Evolutionary conservation across 1,284 basidiomycete species (phyloP).

Genomic region (Inonotus obliquus): DNA sequence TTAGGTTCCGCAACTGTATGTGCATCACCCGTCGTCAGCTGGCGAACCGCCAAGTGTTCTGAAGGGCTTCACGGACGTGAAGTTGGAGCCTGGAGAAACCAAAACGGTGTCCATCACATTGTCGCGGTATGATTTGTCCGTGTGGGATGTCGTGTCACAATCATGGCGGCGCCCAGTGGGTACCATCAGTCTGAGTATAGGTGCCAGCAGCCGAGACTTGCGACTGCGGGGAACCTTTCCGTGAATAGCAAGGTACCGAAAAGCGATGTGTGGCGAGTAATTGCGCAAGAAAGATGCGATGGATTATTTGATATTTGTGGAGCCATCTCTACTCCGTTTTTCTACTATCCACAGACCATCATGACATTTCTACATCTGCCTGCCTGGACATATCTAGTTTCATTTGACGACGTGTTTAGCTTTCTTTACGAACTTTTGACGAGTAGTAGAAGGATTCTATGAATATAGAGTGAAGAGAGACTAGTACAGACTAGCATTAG

Average conservation of each 20-base stretch:
- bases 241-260: background rate
- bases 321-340: background rate
- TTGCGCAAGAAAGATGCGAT: background rate
- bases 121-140: conserved; percentile 39
- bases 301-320: background rate
- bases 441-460: too few relatives aligned
- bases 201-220: conserved; percentile 49
- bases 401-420: too few relatives aligned
- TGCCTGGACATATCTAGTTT: too few relatives aligned
- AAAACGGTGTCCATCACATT: conserved; percentile 35
- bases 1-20: conserved; percentile 42
- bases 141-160: conserved; percentile 45
- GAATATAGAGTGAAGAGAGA: too few relatives aligned
- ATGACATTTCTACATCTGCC: too few relatives aligned
- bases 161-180: conserved; percentile 49
- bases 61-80: conserved; percentile 42
- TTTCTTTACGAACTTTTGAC: too few relatives aligned
- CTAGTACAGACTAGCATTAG: too few relatives aligned
- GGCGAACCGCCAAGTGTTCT: conserved; percentile 40
- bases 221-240: conserved; percentile 29
- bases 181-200: conserved; percentile 41
- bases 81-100: conserved; percentile 32
- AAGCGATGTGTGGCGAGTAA: background rate
- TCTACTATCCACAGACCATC: too few relatives aligned
- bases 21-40: conserved; percentile 35